Conservation (phyloP, 1,139 yeast genomes). For the Yamadazyma friedrichii region DNA sequence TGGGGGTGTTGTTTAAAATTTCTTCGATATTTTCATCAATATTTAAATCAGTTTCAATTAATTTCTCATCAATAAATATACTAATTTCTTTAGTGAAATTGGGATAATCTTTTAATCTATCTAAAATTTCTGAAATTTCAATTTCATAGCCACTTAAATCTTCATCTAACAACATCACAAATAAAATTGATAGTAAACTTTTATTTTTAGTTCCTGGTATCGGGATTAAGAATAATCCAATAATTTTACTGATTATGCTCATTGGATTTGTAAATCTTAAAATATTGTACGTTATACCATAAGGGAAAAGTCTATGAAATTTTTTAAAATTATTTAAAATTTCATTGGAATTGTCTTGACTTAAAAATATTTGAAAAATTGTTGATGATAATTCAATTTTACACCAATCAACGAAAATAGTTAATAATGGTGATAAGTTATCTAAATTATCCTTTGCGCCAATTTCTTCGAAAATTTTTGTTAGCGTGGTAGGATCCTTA, state of each 20-base stretch:
- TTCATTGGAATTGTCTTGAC: conserved; percentile 77
- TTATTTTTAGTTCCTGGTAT: conserved; percentile 62
- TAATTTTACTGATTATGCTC: conserved; percentile 70
- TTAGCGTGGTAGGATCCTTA: conserved; percentile 47
- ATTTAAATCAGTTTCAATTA: conserved; percentile 9
- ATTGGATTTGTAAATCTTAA: conserved; percentile 83
- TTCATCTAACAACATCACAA: conserved; percentile 73
- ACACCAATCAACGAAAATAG: conserved; percentile 75
- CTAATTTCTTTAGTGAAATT: conserved; percentile 27
- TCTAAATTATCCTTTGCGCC: conserved; percentile 52
- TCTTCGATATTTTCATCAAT: conserved; percentile 11
- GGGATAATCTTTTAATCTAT: conserved; percentile 16
- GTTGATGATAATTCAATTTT: conserved; percentile 83
- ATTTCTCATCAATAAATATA: conserved; percentile 11
- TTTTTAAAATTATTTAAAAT: conserved; percentile 65
- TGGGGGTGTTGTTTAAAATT: conserved; percentile 1
- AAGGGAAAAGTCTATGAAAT: conserved; percentile 76
- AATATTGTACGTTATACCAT: conserved; percentile 69
- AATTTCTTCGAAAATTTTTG: conserved; percentile 60
- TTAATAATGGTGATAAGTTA: conserved; percentile 66
- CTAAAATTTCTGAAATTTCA: conserved; percentile 50
- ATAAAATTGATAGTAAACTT: conserved; percentile 65
- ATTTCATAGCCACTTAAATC: conserved; percentile 68
- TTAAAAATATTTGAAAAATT: conserved; percentile 72
- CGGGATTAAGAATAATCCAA: conserved; percentile 78